Evolutionary conservation across 257 asterid species (phyloP).

Genomic region (Primulina eburnea): DNA sequence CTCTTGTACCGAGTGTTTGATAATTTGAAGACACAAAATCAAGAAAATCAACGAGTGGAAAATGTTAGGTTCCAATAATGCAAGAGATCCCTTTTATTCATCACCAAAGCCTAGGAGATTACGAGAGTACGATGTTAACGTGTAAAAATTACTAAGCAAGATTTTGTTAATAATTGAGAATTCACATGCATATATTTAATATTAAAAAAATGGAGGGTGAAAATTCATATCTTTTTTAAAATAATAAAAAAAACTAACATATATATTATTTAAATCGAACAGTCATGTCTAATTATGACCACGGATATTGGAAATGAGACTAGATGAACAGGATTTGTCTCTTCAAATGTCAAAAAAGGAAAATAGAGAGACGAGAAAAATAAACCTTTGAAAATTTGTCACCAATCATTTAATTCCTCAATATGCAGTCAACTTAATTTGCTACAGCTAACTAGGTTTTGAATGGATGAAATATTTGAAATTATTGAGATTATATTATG

Average conservation of each 20-base stretch:
- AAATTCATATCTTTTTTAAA: background rate
- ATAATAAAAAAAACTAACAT: background rate
- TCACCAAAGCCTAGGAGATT: constrained; percentile 19
- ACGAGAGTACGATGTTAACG: constrained; percentile 17
- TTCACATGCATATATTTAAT: background rate
- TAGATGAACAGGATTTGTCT: background rate
- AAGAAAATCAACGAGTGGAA: constrained; percentile 26
- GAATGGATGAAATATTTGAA: constrained; percentile 26
- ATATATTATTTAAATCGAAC: background rate
- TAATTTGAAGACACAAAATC: constrained; percentile 23
- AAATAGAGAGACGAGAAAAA: background rate
- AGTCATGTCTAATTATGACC: background rate
- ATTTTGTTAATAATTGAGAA: background rate
- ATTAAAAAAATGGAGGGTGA: background rate
- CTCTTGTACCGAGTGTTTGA: constrained; percentile 25
- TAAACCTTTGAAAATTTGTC: constrained; percentile 6
- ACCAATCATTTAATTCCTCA: constrained; percentile 29
- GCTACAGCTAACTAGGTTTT: constrained; percentile 29
- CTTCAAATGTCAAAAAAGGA: constrained; percentile 10
- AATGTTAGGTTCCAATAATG: constrained; percentile 28
- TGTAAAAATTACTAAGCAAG: constrained; percentile 1
- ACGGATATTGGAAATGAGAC: constrained; percentile 3
- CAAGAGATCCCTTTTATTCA: constrained; percentile 24
- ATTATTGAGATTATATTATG: constrained; percentile 25
- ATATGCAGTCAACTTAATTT: constrained; percentile 24